Evolutionary conservation across 306 rosid genomes (phyloP).

Genomic region (Vigna hirtella): DNA sequence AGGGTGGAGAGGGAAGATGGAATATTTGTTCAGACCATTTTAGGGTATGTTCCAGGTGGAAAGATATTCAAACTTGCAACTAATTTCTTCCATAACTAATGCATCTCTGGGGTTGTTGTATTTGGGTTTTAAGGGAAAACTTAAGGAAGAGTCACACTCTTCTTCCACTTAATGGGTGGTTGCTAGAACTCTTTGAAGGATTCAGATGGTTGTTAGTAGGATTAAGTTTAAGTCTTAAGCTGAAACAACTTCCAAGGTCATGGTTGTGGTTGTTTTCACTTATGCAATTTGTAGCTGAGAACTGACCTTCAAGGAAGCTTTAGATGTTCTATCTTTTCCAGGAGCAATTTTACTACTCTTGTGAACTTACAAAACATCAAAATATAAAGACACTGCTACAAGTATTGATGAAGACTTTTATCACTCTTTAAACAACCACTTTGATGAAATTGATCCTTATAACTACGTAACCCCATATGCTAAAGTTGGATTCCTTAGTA

Average conservation of each 20-base stretch:
- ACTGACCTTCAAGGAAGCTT: slow-evolving; percentile 42
- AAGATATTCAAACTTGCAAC: slow-evolving; percentile 49
- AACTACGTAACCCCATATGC: slow-evolving; percentile 57
- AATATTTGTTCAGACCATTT: slow-evolving; percentile 37
- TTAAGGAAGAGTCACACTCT: slow-evolving; percentile 43
- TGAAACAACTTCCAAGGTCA: slow-evolving; percentile 48
- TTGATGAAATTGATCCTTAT: slow-evolving; percentile 39
- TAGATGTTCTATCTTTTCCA: slow-evolving; percentile 46
- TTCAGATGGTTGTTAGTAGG: slow-evolving; percentile 57
- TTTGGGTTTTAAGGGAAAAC: slow-evolving; percentile 61
- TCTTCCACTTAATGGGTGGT: slow-evolving; percentile 63
- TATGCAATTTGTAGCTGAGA: slow-evolving; percentile 42
- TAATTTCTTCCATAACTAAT: slow-evolving; percentile 54
- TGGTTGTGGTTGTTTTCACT: slow-evolving; percentile 51
- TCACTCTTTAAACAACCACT: slow-evolving; percentile 51
- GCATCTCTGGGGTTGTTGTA: slow-evolving; percentile 56
- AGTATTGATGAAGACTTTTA: slow-evolving; percentile 49
- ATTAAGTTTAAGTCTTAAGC: slow-evolving; percentile 49
- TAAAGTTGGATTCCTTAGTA: slow-evolving; percentile 66
- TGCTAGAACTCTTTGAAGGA: slow-evolving; percentile 60
- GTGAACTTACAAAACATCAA: slow-evolving; percentile 48
- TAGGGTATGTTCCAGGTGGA: slow-evolving; percentile 13
- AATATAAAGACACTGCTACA: slow-evolving; percentile 28
- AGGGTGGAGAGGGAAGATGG: slow-evolving; percentile 57
- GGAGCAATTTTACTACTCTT: slow-evolving; percentile 43